Conservation (phyloP, 2,329 filamentous ascomycete species). For the Tothia fuscella region DNA sequence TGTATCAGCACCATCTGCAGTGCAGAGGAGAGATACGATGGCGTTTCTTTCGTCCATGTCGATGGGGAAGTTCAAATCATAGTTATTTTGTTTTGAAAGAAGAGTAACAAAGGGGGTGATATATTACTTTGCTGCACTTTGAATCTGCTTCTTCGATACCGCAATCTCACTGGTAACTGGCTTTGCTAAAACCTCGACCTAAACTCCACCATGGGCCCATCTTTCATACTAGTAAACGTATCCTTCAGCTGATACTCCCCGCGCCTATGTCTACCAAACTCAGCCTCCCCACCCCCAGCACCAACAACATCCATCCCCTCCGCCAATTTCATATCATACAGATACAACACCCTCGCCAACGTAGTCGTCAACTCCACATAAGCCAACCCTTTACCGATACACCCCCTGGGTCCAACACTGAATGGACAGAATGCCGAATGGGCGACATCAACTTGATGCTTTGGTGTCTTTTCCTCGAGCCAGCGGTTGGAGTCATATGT, state of each 20-base stretch:
- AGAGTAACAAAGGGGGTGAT: too few species aligned
- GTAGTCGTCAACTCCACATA: constrained; percentile 56
- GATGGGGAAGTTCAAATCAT: too few species aligned
- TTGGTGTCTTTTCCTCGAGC: constrained; percentile 20
- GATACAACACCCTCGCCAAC: constrained; percentile 47
- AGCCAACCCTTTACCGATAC: constrained; percentile 59
- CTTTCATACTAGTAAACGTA: constrained; percentile 62
- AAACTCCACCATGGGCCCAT: constrained; percentile 55
- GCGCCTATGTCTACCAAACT: constrained; percentile 43
- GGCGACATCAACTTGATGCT: constrained; percentile 26
- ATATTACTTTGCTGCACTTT: too few species aligned
- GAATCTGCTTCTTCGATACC: too few species aligned
- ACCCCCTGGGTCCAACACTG: constrained; percentile 55
- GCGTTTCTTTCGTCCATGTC: too few species aligned
- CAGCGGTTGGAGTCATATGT: constrained; percentile 27
- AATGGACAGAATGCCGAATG: constrained; percentile 65
- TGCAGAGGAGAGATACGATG: too few species aligned
- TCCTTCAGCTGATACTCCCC: constrained; percentile 60
- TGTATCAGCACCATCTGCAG: too few species aligned
- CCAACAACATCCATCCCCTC: constrained; percentile 13
- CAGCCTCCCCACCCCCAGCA: constrained; percentile 37
- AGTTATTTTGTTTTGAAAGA: too few species aligned
- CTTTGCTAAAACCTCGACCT: constrained; percentile 11
- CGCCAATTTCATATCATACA: constrained; percentile 43
- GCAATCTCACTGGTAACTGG: too few species aligned